A percentile compares a stretch with the other conserved stretches of the same genome.
Conservation (phyloP, 2,329 filamentous ascomycete genomes). For the Cryphonectria japonica region DNA sequence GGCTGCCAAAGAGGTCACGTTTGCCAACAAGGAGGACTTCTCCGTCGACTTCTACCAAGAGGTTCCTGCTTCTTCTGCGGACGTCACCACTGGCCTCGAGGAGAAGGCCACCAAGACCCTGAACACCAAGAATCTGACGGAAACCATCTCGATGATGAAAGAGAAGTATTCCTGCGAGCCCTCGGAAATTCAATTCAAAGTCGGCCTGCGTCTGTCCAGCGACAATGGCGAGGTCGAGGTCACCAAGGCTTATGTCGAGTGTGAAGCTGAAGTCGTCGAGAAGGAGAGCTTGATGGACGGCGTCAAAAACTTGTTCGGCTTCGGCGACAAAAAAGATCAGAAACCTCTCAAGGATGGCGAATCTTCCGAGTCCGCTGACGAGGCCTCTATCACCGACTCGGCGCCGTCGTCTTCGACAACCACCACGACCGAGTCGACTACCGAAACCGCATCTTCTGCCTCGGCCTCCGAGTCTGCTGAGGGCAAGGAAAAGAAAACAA, state of each 20-base stretch:
- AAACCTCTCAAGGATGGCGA: slow-evolving; percentile 70
- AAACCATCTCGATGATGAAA: slow-evolving; percentile 76
- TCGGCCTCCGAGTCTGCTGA: slow-evolving; percentile 54
- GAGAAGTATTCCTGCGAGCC: slow-evolving; percentile 78
- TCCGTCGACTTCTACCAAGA: slow-evolving; percentile 79
- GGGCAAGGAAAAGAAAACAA: slow-evolving; percentile 61
- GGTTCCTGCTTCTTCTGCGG: slow-evolving; percentile 50
- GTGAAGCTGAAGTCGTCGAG: slow-evolving; percentile 73
- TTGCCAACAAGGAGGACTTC: slow-evolving; percentile 84
- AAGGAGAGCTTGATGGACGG: slow-evolving; percentile 87
- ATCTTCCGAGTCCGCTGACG: slow-evolving; percentile 46
- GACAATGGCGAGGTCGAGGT: slow-evolving; percentile 82
- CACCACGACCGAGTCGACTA: slow-evolving; percentile 36
- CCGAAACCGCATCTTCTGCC: slow-evolving; percentile 43
- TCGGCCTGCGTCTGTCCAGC: slow-evolving; percentile 72
- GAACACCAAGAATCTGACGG: slow-evolving; percentile 83
- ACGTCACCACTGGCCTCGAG: slow-evolving; percentile 43
- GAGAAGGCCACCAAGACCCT: slow-evolving; percentile 69
- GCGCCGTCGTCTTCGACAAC: slow-evolving; percentile 40
- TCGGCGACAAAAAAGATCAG: slow-evolving; percentile 88
- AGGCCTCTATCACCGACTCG: slow-evolving; percentile 50
- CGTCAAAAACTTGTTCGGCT: slow-evolving; percentile 94
- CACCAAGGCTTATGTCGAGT: slow-evolving; percentile 76
- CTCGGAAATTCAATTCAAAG: slow-evolving; percentile 78
- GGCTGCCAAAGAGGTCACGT: slow-evolving; percentile 79